Evolutionary conservation across 306 rosid genomes (phyloP), one percentile per base, ranked within the genome.

Genomic region (Calophaca sinica): DNA sequence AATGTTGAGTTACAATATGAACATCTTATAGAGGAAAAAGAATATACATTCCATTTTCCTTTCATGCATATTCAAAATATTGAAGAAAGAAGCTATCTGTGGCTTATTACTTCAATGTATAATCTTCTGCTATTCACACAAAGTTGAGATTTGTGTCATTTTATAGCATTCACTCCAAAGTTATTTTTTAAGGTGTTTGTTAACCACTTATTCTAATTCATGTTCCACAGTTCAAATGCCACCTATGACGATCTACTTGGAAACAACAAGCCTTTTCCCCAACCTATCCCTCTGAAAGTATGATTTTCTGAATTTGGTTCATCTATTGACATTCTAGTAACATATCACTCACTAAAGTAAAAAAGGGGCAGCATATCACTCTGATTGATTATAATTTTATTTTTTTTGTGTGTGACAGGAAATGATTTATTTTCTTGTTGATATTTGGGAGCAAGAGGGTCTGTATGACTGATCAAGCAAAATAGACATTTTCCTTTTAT

Each of bases 401-500:
- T 68, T 75, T 53, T 81, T n/a, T n/a, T n/a, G n/a, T n/a, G n/a
- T 68, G 66, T 83, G 59, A 26, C 92, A 94, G 98, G 98, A 94
- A 79, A 94, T 94, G 96, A 2, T 89, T 35, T 84, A 86, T 48
- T 92, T 89, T 82, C 96, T 92, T 76, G 91, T 87, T 64, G 89
- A 88, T 82, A 54, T 87, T 42, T 94, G 97, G 97, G 98, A 89
- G 80, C 86, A 83, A 70, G 97, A 89, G 11, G 97, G 96, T 77
- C 63, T 89, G 35, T 91, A 94, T 76, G 97, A 88, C 70, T 89
- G 88, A 93, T 58, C 54, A 52, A 74, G 72, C 67, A 80, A 79
- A 73, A 36, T 7, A 71, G 28, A 48, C 7, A 44, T 11, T 53
- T 60, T 45, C 62, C 10, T 8, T 48, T 2, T 48, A 31, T 42